A percentile compares a stretch with the other conserved stretches of the same genome.
Evolutionary conservation across 1,139 yeast genomes (phyloP).

Genomic region (Geotrichum bryndzae): DNA sequence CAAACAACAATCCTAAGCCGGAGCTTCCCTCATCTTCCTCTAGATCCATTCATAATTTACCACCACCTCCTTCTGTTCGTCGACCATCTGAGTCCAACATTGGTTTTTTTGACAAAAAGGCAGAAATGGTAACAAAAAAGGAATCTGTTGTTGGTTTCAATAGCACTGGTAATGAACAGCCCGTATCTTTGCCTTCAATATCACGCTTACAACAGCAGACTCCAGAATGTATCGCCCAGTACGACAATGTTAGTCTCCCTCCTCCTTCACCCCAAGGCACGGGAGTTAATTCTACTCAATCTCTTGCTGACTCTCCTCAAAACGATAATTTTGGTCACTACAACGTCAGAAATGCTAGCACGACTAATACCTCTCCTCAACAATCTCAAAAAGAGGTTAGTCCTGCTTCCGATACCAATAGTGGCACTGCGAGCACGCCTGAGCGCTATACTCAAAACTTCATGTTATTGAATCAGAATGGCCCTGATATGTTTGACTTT

Average conservation of each 20-base stretch:
- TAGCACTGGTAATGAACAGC: not conserved
- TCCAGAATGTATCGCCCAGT: not conserved
- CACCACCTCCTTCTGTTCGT: conserved; percentile 3
- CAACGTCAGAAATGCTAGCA: not conserved
- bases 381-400: not conserved
- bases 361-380: not conserved
- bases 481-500: conserved; percentile 16
- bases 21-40: not conserved
- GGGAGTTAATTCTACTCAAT: not conserved
- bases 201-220: conserved; percentile 10
- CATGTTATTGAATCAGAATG: conserved; percentile 11
- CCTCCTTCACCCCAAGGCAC: conserved; percentile 10
- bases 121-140: not conserved
- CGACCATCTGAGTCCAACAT: not conserved
- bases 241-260: conserved; percentile 8
- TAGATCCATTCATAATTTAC: not conserved
- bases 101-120: not conserved
- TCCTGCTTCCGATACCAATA: conserved; percentile 4
- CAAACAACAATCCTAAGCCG: not conserved
- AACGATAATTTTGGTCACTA: not conserved
- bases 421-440: conserved; percentile 5
- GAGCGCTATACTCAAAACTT: conserved; percentile 11
- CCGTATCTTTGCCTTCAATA: conserved; percentile 10
- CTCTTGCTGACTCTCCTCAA: not conserved
- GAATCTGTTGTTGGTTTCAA: not conserved